Conservation (phyloP, 78 protist species). For the Polysphondylium violaceum region DNA sequence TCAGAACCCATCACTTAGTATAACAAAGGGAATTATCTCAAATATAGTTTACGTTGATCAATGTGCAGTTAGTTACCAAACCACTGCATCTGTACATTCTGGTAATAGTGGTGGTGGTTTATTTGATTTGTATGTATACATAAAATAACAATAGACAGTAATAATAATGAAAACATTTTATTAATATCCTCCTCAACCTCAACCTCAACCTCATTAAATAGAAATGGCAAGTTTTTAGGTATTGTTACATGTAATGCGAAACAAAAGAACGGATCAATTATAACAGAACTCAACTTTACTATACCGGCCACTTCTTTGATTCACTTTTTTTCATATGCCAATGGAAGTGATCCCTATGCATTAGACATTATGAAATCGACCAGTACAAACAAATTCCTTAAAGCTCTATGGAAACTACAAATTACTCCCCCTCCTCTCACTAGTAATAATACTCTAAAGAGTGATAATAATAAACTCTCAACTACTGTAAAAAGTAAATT, state of each 20-base stretch:
- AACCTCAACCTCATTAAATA: not conserved
- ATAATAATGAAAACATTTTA: not conserved
- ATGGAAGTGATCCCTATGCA: constrained; percentile 12
- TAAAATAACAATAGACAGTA: not conserved
- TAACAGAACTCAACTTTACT: constrained; percentile 66
- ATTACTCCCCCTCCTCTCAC: constrained; percentile 61
- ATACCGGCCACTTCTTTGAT: constrained; percentile 43
- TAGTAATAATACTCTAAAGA: not conserved
- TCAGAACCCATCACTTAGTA: constrained; percentile 36
- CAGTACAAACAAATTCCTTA: constrained; percentile 49
- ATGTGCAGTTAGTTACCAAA: constrained; percentile 62
- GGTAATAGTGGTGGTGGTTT: constrained; percentile 79
- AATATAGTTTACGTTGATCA: constrained; percentile 67
- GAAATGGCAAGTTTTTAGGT: constrained; percentile 57
- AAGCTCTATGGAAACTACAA: constrained; percentile 74
- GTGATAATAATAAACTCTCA: not conserved
- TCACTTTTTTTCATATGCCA: constrained; percentile 54
- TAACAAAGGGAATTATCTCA: constrained; percentile 51
- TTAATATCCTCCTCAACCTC: not conserved
- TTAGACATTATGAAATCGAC: constrained; percentile 37
- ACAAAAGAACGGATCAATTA: constrained; percentile 67
- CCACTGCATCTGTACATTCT: constrained; percentile 70
- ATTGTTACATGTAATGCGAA: constrained; percentile 76
- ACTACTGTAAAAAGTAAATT: not conserved
- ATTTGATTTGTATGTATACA: constrained; percentile 20